A percentile compares a stretch with the other conserved stretches of the same genome.
Evolutionary conservation across 306 rosid species (phyloP).

Genomic region (Cotoneaster glaucophyllus): DNA sequence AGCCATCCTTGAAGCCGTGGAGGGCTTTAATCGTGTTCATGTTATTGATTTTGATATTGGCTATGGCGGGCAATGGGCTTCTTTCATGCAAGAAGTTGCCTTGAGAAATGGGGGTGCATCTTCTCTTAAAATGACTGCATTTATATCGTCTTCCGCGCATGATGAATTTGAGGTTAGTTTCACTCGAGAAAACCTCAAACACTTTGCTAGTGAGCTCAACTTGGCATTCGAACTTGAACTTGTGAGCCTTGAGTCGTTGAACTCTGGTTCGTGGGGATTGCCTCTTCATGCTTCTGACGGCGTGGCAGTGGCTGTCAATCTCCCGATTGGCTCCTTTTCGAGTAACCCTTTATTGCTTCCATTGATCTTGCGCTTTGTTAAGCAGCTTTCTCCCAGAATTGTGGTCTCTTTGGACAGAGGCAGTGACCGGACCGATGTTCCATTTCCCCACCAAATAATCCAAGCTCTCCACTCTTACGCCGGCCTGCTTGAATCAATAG

Average conservation of each 20-base stretch:
- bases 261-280: slow-evolving; percentile 58
- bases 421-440: slow-evolving; percentile 51
- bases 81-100: slow-evolving; percentile 83
- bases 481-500: slow-evolving; percentile 64
- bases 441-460: slow-evolving; percentile 56
- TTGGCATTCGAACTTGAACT: slow-evolving; percentile 64
- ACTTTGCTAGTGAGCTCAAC: slow-evolving; percentile 63
- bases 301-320: slow-evolving; percentile 68
- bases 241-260: slow-evolving; percentile 47
- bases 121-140: slow-evolving; percentile 70
- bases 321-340: slow-evolving; percentile 53
- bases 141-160: slow-evolving; percentile 45
- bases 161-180: slow-evolving; percentile 71
- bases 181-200: slow-evolving; percentile 64
- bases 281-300: slow-evolving; percentile 35
- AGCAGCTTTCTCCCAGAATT: slow-evolving; percentile 67
- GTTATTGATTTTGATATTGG: slow-evolving; percentile 82
- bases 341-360: slow-evolving; percentile 39
- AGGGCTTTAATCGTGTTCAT: slow-evolving; percentile 58
- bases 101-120: slow-evolving; percentile 50
- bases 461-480: slow-evolving; percentile 49
- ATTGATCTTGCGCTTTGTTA: slow-evolving; percentile 56
- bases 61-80: slow-evolving; percentile 93
- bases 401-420: slow-evolving; percentile 66
- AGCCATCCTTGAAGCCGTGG: slow-evolving; percentile 77